Conservation (phyloP, 1,284 basidiomycete species). For the Rhodotorula sp. region DNA sequence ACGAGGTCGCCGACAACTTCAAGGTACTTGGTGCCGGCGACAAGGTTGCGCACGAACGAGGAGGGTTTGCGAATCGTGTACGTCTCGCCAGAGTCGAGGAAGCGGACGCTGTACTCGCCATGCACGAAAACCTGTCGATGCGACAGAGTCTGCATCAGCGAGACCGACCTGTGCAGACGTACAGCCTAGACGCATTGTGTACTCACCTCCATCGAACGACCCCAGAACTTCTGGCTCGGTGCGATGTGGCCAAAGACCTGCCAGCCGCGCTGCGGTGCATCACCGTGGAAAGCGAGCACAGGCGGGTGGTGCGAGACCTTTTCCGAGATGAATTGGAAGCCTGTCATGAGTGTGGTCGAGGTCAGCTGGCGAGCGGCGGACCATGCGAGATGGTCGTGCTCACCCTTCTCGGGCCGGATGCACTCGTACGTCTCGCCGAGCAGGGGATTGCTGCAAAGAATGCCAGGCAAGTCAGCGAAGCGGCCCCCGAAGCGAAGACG, state of each 20-base stretch:
- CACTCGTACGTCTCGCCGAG: conserved; percentile 87
- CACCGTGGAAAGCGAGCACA: conserved; percentile 78
- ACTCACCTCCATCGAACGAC: conserved; percentile 49
- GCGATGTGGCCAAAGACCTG: conserved; percentile 63
- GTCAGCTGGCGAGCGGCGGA: background rate
- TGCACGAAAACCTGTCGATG: conserved; percentile 24
- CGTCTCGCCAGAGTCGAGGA: conserved; percentile 37
- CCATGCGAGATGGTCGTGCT: background rate
- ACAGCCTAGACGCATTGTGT: conserved; percentile 30
- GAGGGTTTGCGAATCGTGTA: conserved; percentile 62
- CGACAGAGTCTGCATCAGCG: background rate
- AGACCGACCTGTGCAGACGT: no score
- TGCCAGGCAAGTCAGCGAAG: background rate
- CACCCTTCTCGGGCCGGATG: conserved; percentile 56
- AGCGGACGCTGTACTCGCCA: conserved; percentile 31
- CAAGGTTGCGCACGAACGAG: conserved; percentile 82
- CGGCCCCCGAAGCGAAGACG: background rate
- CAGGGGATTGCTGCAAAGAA: conserved; percentile 69
- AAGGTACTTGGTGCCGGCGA: conserved; percentile 86
- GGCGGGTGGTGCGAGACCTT: conserved; percentile 82
- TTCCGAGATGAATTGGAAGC: conserved; percentile 73
- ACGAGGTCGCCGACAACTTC: conserved; percentile 73
- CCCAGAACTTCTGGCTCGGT: conserved; percentile 86
- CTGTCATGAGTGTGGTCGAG: conserved; percentile 44
- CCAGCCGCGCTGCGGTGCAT: conserved; percentile 67